These are phyloP conservation scores for Zygnema cylindricum DNA, from an alignment of 139 green algal species.

Conservation along the genomic window DNA sequence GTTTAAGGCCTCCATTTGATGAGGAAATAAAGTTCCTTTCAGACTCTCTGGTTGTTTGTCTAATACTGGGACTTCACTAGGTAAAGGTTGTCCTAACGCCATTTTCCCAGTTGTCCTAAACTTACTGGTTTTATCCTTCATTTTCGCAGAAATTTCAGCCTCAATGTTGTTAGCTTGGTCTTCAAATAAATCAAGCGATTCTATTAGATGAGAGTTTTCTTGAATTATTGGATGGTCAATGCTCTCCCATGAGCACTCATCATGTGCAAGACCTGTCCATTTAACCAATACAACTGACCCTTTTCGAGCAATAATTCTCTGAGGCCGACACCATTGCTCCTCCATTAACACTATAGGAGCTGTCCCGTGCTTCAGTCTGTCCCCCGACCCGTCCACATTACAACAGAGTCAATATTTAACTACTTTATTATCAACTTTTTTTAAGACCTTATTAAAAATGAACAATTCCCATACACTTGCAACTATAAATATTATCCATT, in stretches of 20 bases:
- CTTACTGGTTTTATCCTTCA: constrained; percentile 1
- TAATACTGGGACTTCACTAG: constrained; percentile 39
- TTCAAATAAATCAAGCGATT: constrained; percentile 43
- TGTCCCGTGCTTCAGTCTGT: background rate
- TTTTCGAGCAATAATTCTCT: constrained; percentile 29
- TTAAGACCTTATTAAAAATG: too few relatives aligned
- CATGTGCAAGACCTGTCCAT: constrained; percentile 47
- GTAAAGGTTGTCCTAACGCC: constrained; percentile 37
- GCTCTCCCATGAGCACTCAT: constrained; percentile 63
- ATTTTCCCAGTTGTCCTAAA: background rate
- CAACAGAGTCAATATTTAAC: background rate
- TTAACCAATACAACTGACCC: constrained; percentile 47
- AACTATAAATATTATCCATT: too few relatives aligned
- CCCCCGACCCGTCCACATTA: background rate
- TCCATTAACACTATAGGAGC: constrained; percentile 28
- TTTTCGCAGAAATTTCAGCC: background rate
- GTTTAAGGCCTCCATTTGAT: constrained; percentile 82
- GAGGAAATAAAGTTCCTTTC: constrained; percentile 73
- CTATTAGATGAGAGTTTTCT: constrained; percentile 19
- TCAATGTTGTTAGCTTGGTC: constrained; percentile 5
- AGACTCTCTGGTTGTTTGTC: constrained; percentile 74
- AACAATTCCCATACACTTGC: too few relatives aligned
- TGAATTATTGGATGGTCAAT: constrained; percentile 12
- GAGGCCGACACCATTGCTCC: constrained; percentile 43
- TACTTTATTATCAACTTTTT: too few relatives aligned